Base-by-base conservation (phyloP, 257 asterid species). In the Rauvolfia tetraphylla region DNA sequence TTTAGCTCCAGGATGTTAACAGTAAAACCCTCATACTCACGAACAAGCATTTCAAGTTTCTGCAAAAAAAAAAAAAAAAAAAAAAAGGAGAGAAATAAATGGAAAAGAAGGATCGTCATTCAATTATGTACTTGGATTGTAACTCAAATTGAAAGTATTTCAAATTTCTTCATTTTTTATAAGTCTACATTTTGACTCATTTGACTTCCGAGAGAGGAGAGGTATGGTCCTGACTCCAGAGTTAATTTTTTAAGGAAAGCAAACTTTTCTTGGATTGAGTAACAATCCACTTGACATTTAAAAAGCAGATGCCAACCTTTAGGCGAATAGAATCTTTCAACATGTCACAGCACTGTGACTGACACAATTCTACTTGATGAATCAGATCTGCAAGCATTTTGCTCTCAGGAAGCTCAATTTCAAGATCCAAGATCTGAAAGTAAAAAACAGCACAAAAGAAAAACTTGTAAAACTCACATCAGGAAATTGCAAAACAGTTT, bases 1-100 rank as follows among this genome's bases (percentile, higher is more conserved):
- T 88, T 86, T 78, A 94, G 88, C 89, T 92, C 98, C n/a, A 86
- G 91, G 82, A 92, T 79, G 72, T 76, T 85, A 80, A 90, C 89
- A 73, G 87, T 81, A 82, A 94, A 87, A 81, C 87, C 84, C 85
- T 87, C 87, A 88, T 90, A 89, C 83, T 84, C 91, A 79, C 66
- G 58, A 71, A 91, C 85, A 76, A 89, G 86, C 73, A 77, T 76
- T 79, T 91, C 76, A 66, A 92, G 88, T 79, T 88, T 89, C 97
- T 94, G 97, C 68, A 76, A 63, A 73, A 79, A 33, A 9, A 29
- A 31, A 8, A 67, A 2, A 25, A 9, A 39, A 39, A 67, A 8
- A 23, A 38, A 51, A 33, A 9, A 29, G 49, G 18, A 67, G 7
- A 25, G 18, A 39, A 39, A 67, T 2, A 23, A 38, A 51, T 11